A percentile compares a stretch with the other conserved stretches of the same genome.
These are phyloP conservation scores for Phoma sp. DNA, from an alignment of 2,329 filamentous ascomycete genomes.

Conservation along the genomic window DNA sequence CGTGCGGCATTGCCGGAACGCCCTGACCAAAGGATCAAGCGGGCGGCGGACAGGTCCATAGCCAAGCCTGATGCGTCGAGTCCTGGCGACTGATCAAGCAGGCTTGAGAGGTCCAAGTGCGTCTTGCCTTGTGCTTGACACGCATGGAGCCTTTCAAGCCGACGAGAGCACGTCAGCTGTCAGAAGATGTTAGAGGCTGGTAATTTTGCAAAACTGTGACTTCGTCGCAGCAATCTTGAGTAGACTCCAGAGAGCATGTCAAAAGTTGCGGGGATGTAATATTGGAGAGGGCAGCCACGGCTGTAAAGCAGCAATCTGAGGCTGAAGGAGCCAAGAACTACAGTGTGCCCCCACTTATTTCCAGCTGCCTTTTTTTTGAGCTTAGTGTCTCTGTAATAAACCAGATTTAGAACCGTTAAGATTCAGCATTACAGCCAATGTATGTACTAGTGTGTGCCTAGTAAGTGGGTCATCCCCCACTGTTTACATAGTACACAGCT, in stretches of 20 bases:
- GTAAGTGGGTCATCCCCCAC: no score
- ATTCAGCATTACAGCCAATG: no score
- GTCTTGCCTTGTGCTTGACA: not conserved
- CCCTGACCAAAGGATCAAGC: constrained; percentile 3
- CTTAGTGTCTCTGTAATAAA: no score
- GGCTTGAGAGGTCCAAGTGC: not conserved
- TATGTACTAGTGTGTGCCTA: no score
- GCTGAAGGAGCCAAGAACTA: not conserved
- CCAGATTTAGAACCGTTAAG: no score
- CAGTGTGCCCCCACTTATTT: no score
- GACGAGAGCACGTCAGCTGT: not conserved
- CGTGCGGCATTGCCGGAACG: constrained; percentile 7
- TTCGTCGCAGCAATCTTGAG: not conserved
- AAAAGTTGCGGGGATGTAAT: not conserved
- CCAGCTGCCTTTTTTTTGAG: no score
- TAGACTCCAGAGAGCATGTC: not conserved
- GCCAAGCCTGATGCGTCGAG: not conserved
- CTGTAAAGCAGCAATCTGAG: constrained; percentile 10
- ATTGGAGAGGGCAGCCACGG: not conserved
- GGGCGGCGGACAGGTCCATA: not conserved
- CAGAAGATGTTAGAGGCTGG: not conserved
- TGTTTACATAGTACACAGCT: no score
- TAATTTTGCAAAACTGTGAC: not conserved
- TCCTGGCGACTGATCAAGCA: constrained; percentile 3
- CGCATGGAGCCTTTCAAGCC: not conserved